phyloP scores from a whole-genome alignment of 306 rosid genomes.

The Quercus parvula region DNA sequence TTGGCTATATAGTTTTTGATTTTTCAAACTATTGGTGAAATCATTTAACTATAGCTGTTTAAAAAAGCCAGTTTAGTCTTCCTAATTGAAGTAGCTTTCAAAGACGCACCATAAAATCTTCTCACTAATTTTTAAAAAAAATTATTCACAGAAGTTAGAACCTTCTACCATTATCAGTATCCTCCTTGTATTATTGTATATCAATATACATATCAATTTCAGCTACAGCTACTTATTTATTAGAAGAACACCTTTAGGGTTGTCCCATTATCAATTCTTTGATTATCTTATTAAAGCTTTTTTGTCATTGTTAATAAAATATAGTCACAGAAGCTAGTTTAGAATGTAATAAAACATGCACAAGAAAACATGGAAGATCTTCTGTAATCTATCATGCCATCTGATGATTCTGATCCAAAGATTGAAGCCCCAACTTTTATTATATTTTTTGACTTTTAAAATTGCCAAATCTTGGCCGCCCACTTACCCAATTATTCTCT shows the following conservation, averaged over 20 bases:
- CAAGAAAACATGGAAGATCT: constrained; percentile 66
- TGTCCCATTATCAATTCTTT: constrained; percentile 6
- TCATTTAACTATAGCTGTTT: not conserved
- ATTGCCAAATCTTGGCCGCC: constrained; percentile 38
- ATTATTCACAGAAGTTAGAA: not conserved
- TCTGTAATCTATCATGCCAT: constrained; percentile 49
- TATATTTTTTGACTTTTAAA: constrained; percentile 21
- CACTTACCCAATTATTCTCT: constrained; percentile 54
- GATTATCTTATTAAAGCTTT: constrained; percentile 17
- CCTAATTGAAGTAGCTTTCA: not conserved
- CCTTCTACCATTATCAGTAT: constrained; percentile 16
- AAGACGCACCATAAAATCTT: not conserved
- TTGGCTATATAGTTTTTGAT: too few relatives aligned
- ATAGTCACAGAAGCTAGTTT: not conserved
- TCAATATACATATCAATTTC: constrained; percentile 5
- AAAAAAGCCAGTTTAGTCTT: not conserved
- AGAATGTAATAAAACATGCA: constrained; percentile 34
- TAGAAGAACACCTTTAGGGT: not conserved
- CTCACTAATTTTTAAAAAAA: not conserved
- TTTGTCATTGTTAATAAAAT: constrained; percentile 10
- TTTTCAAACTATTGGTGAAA: too few relatives aligned
- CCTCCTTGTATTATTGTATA: constrained; percentile 6
- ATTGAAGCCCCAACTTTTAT: constrained; percentile 26
- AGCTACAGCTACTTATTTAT: not conserved
- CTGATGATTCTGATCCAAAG: constrained; percentile 24